Conservation (phyloP, 352 stramenopile species). For the Phytopythium ostracodes region DNA sequence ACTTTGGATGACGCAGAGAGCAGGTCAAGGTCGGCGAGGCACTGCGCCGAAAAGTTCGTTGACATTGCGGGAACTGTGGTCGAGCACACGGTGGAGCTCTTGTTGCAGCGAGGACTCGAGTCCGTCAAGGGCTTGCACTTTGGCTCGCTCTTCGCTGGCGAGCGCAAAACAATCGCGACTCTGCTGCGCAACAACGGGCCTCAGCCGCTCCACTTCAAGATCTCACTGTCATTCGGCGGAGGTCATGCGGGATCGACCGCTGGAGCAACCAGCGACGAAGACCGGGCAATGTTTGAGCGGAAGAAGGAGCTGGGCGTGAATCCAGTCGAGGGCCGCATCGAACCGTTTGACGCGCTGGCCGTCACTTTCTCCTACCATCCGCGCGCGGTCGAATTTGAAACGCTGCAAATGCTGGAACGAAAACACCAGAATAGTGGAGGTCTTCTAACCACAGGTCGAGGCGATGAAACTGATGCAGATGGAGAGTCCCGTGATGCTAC, state of each 20-base stretch:
- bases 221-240: constrained; percentile 42
- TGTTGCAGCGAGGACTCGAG: constrained; percentile 43
- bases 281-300: constrained; percentile 61
- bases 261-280: constrained; percentile 29
- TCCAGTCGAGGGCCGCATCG: constrained; percentile 51
- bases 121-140: constrained; percentile 57
- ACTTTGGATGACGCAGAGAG: constrained; percentile 6
- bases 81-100: constrained; percentile 82
- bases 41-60: constrained; percentile 53
- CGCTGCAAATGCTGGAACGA: constrained; percentile 20
- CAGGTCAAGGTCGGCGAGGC: not conserved
- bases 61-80: constrained; percentile 80
- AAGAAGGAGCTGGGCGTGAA: constrained; percentile 64
- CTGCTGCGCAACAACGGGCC: constrained; percentile 78
- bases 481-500: not conserved
- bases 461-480: constrained; percentile 3
- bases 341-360: constrained; percentile 43
- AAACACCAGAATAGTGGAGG: constrained; percentile 10
- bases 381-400: constrained; percentile 25
- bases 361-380: constrained; percentile 56
- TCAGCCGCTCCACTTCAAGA: constrained; percentile 57
- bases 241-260: not conserved
- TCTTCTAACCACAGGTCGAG: not conserved
- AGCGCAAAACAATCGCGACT: constrained; percentile 52
- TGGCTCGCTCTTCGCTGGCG: constrained; percentile 65